A percentile compares a stretch with the other conserved stretches of the same genome.
Evolutionary conservation across 345 rosid genomes (phyloP).

Genomic region (Corymbia maculata): DNA sequence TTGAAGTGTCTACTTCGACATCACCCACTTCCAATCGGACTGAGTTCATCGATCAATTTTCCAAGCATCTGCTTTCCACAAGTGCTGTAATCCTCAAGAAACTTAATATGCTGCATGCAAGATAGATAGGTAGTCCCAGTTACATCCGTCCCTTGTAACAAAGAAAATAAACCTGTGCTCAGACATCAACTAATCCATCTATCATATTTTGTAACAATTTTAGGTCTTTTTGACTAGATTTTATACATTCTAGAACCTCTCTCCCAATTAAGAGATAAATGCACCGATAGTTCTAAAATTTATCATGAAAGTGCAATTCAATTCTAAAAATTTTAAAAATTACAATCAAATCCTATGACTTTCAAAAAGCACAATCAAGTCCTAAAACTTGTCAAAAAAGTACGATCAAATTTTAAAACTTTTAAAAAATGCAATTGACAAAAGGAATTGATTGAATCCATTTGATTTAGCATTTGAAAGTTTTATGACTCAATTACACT

Average conservation of each 20-base stretch:
- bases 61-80: not conserved
- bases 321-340: too few species aligned
- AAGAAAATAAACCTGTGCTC: not conserved
- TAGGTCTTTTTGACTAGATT: not conserved
- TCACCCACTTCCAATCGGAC: not conserved
- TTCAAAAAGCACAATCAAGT: too few species aligned
- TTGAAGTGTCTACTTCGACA: not conserved
- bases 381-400: too few species aligned
- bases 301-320: too few species aligned
- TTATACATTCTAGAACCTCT: not conserved
- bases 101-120: not conserved
- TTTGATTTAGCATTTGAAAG: too few species aligned
- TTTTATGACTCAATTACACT: not conserved
- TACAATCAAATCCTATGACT: too few species aligned
- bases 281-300: too few species aligned
- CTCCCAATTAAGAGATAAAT: too few species aligned
- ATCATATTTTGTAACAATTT: not conserved
- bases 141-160: not conserved
- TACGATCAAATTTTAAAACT: too few species aligned
- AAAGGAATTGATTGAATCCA: too few species aligned
- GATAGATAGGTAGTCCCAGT: not conserved
- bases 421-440: too few species aligned
- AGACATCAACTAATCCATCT: not conserved
- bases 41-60: too few species aligned
- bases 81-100: not conserved